These are phyloP conservation scores for Ulvella scutata DNA, from an alignment of 139 green algal genomes.

Conservation along the genomic window DNA sequence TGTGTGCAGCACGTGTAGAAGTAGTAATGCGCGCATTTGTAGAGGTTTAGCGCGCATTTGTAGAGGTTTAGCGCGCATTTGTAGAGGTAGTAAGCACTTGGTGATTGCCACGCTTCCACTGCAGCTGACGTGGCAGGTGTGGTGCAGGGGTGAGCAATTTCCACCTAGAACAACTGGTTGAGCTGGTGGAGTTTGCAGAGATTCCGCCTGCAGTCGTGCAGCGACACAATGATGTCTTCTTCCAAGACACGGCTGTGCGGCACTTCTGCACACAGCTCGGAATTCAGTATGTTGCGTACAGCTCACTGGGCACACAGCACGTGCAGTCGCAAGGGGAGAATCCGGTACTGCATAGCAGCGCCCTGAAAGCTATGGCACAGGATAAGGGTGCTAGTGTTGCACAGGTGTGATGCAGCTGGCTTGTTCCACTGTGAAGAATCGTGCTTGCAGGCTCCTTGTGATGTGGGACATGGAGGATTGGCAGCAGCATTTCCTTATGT, in stretches of 20 bases:
- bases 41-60: too few relatives aligned
- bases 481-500: not conserved
- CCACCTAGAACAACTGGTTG: constrained; percentile 29
- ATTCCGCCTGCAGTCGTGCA: constrained; percentile 52
- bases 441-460: too few relatives aligned
- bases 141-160: constrained; percentile 67
- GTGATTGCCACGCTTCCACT: too few relatives aligned
- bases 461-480: too few relatives aligned
- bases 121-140: too few relatives aligned
- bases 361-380: not conserved
- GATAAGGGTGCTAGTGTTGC: not conserved
- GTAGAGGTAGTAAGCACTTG: too few relatives aligned
- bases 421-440: not conserved
- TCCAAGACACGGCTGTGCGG: constrained; percentile 18
- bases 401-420: not conserved
- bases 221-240: constrained; percentile 20
- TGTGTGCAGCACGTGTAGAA: too few relatives aligned
- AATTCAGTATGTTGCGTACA: constrained; percentile 45
- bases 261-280: constrained; percentile 23
- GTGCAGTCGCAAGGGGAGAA: not conserved
- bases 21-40: too few relatives aligned
- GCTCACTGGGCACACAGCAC: constrained; percentile 47
- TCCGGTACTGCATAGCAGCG: not conserved
- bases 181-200: constrained; percentile 33
- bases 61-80: too few relatives aligned